phyloP scores from a whole-genome alignment of 2,329 filamentous ascomycete species.

The Diaporthe velutina region DNA sequence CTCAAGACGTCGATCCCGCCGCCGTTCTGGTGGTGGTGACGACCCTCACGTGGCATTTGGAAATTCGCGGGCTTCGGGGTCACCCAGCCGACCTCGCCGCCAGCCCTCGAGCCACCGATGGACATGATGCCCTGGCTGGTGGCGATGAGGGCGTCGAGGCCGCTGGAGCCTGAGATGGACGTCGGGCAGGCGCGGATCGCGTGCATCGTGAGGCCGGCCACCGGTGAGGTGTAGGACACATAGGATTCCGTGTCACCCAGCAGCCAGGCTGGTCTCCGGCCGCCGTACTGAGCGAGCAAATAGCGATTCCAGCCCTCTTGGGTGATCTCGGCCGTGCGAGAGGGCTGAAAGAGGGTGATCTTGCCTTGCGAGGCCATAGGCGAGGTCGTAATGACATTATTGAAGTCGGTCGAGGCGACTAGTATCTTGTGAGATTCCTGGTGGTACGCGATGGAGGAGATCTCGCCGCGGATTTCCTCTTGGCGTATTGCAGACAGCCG shows the following conservation, averaged over 20 bases:
- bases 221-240: conserved; percentile 36
- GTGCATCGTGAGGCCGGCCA: conserved; percentile 39
- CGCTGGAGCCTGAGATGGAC: conserved; percentile 54
- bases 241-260: conserved; percentile 51
- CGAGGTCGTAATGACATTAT: conserved; percentile 45
- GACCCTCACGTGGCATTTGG: not conserved
- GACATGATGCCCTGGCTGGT: conserved; percentile 61
- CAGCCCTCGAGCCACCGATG: conserved; percentile 48
- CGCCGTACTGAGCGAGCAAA: conserved; percentile 42
- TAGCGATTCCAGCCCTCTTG: conserved; percentile 41
- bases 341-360: conserved; percentile 58
- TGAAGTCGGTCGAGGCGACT: conserved; percentile 55
- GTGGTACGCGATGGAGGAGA: conserved; percentile 64
- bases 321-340: conserved; percentile 45
- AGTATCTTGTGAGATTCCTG: conserved; percentile 56
- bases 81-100: conserved; percentile 49
- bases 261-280: conserved; percentile 51
- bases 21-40: not conserved
- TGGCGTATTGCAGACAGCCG: conserved; percentile 35
- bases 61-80: not conserved
- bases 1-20: conserved; percentile 58
- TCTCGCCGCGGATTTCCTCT: conserved; percentile 48
- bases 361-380: conserved; percentile 60
- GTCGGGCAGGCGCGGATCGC: conserved; percentile 56
- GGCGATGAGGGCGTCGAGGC: conserved; percentile 60